Evolutionary conservation across 495 filamentous ascomycete species (phyloP).

Genomic region (Copromyces sp.): DNA sequence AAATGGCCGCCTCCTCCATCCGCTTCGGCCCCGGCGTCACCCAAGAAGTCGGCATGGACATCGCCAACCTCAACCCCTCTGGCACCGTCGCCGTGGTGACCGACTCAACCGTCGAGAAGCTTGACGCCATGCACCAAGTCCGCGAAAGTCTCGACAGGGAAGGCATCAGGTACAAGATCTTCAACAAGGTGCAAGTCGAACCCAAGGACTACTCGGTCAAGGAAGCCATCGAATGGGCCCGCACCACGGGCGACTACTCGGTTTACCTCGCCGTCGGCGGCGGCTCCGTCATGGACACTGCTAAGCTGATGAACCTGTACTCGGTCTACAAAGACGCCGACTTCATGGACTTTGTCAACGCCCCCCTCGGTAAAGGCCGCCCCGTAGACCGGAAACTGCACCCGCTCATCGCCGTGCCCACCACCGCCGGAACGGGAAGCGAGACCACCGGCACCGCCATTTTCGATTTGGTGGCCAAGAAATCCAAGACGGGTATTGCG

Average conservation of each 20-base stretch:
- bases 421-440: conserved; percentile 87
- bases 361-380: conserved; percentile 77
- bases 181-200: conserved; percentile 67
- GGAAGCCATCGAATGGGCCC: conserved; percentile 77
- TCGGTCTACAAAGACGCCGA: conserved; percentile 76
- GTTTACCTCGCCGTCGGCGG: conserved; percentile 88
- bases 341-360: conserved; percentile 96
- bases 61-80: conserved; percentile 69
- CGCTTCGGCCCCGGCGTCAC: conserved; percentile 91
- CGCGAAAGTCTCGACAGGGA: conserved; percentile 64
- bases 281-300: conserved; percentile 88
- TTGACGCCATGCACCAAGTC: conserved; percentile 80
- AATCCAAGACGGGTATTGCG: conserved; percentile 89
- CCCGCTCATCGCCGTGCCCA: conserved; percentile 87
- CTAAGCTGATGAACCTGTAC: conserved; percentile 97
- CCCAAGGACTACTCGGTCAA: conserved; percentile 88
- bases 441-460: conserved; percentile 98
- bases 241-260: conserved; percentile 36
- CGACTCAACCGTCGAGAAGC: conserved; percentile 63
- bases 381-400: conserved; percentile 71
- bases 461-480: conserved; percentile 82
- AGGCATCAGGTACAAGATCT: conserved; percentile 72
- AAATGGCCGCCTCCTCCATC: conserved; percentile 92
- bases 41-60: conserved; percentile 97
- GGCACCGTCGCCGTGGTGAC: conserved; percentile 87